phyloP scores from a whole-genome alignment of 2,329 filamentous ascomycete genomes.

The Fusarium hostae region DNA sequence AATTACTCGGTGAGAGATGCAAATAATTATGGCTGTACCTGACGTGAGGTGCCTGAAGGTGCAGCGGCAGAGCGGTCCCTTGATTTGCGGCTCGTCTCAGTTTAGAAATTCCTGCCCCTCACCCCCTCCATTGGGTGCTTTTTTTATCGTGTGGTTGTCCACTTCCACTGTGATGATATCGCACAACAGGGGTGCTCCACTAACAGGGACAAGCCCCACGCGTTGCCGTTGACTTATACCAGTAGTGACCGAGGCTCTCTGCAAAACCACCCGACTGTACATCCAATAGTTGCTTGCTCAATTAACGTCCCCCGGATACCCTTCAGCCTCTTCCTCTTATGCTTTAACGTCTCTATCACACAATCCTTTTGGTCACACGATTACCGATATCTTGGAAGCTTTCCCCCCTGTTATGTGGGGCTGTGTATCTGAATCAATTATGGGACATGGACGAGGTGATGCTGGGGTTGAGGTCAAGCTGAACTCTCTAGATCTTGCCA shows the following conservation, averaged over 20 bases:
- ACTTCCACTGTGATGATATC: slow-evolving; percentile 34
- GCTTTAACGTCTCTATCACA: neutral
- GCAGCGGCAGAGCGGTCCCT: slow-evolving; percentile 2
- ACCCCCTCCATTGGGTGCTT: slow-evolving; percentile 17
- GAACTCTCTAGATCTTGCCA: neutral
- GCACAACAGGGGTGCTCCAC: slow-evolving; percentile 23
- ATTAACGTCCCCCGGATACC: neutral
- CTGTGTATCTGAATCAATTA: neutral
- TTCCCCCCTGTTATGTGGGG: neutral
- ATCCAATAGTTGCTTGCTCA: neutral
- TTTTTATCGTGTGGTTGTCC: neutral
- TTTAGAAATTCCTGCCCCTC: slow-evolving; percentile 22
- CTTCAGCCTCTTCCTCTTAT: slow-evolving; percentile 5
- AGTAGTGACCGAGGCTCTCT: neutral
- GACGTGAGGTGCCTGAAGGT: slow-evolving; percentile 6
- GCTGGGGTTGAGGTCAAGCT: neutral
- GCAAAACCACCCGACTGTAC: neutral
- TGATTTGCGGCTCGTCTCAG: slow-evolving; percentile 12
- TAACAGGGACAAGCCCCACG: slow-evolving; percentile 20
- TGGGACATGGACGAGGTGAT: neutral
- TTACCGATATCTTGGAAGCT: slow-evolving; percentile 6
- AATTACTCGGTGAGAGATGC: slow-evolving; percentile 24
- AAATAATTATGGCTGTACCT: slow-evolving; percentile 10
- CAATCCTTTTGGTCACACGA: slow-evolving; percentile 2
- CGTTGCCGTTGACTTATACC: slow-evolving; percentile 12